phyloP scores from a whole-genome alignment of 164 flowering plant species.

The Vitis riparia region DNA sequence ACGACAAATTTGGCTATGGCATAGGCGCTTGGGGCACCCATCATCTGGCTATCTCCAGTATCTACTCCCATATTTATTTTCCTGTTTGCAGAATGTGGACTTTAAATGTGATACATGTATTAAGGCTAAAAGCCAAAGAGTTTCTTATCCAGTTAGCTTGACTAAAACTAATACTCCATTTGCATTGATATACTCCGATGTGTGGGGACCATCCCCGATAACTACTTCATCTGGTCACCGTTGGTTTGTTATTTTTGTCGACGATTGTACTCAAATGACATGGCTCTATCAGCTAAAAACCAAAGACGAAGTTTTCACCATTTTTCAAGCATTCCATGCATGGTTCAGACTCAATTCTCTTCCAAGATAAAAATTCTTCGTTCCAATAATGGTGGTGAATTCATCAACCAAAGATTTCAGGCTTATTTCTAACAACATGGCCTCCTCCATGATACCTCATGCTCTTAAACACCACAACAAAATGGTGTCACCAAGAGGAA shows the following conservation, averaged over 20 bases:
- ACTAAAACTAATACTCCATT: constrained; percentile 8
- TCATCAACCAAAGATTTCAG: too few relatives aligned
- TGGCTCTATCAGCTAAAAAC: too few relatives aligned
- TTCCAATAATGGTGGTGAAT: too few relatives aligned
- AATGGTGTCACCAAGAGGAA: too few relatives aligned
- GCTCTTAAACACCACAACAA: too few relatives aligned
- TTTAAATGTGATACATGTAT: constrained; percentile 7
- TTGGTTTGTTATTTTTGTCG: constrained; percentile 10
- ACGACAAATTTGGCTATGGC: constrained; percentile 4
- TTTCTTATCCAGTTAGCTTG: constrained; percentile 11
- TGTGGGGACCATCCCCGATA: constrained; percentile 6
- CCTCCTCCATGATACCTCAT: too few relatives aligned
- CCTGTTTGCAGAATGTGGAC: constrained; percentile 3
- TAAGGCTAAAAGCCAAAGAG: constrained; percentile 9
- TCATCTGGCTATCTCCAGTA: constrained; percentile 6
- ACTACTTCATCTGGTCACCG: background rate
- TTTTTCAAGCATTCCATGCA: too few relatives aligned
- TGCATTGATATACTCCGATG: constrained; percentile 5
- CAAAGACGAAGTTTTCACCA: too few relatives aligned
- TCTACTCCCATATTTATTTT: constrained; percentile 8
- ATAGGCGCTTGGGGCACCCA: constrained; percentile 2
- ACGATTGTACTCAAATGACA: background rate
- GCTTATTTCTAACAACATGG: too few relatives aligned
- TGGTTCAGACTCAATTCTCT: too few relatives aligned
- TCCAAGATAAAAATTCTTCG: too few relatives aligned